Evolutionary conservation across 352 stramenopile genomes (phyloP), one percentile per base, ranked within the genome.

Genomic region (Globisporangium yorkense): DNA sequence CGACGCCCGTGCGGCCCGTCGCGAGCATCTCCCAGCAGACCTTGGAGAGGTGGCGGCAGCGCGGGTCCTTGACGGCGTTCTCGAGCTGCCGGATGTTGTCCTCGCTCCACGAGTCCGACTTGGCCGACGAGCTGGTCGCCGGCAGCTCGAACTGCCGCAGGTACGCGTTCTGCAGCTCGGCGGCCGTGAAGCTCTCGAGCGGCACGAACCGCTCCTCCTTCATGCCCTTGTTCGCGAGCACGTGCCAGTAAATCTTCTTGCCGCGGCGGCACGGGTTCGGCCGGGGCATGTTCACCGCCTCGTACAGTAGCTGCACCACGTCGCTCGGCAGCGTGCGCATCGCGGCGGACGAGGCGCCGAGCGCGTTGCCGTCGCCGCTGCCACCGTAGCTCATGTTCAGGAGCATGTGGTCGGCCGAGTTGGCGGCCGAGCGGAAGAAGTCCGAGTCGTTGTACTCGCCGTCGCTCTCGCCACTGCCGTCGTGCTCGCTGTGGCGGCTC

Each of bases 21-120:
- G 80, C 77, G 54, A 91, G 67, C 67, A 87, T 87, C 59, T 91
- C 80, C 80, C 80, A 91, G 65, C 80, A 88, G 41, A 86, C 80
- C 56, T 91, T 91, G 49, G 74, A 84, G 58, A 87, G 55, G 60
- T 88, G 77, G 33, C 80, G 76, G 58, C 80, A 90, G 43, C 80
- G 77, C 51, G 80, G 75, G 52, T 90, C 80, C 56, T 87, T 83
- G 6, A 86, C 79, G 16, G 79, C 80, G 33, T 84, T 71, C 58
- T 85, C 75, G 31, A 90, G 65, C 60, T 87, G 74, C 46, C 69
- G 73, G 57, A 88, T 87, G 56, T 88, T 86, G 20, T 87, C 77
- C 40, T 84, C 65, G 52, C 74, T 85, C 80, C 80, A 90, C 48
- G 75, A 72, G 50, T 83, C 77, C 54, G 77, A 79, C 63, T 86